Evolutionary conservation across 371 early-diverging fungal genomes (phyloP), one percentile per base, ranked within the genome.

Genomic region (Batrachochytrium dendrobatidis): DNA sequence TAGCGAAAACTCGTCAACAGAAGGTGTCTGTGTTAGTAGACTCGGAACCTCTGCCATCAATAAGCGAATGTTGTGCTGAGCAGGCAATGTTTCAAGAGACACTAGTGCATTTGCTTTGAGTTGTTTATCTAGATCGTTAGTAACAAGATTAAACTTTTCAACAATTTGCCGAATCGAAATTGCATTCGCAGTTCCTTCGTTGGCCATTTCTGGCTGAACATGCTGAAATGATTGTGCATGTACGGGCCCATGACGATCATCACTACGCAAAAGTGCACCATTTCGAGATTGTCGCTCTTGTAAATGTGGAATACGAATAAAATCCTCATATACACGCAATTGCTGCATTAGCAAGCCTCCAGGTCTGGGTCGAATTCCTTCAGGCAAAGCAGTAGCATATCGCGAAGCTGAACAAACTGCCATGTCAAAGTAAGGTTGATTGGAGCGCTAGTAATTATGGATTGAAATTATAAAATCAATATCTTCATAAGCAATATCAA

Each of bases 341-440:
- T 94, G 59, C 22, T 33, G 18, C 20, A 52, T 33, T 29, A 82
- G 81, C 26, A 95, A 77, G 0, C 93, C 94, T 52, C 83, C 84
- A 2, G 87, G 82, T 56, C 89, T 90, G 59, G 90, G 79, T 35
- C 91, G 76, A 20, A 93, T 72, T 5, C 84, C 76, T 30, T 94
- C 94, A 0, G 95, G 95, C 34, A 94, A 77, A 12, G 80, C 87
- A 35, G 85, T 68, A 4, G 91, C 89, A 64, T 90, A 96, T 20
- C 86, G 76, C 1, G 87, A 70, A 12, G 74, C 65, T 15, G 84
- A 73, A 56, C 83, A 88, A 0, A 85, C 80, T 8, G 83, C 79
- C 65, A 89, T 77, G 69, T 96, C 96, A 63, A 87, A 89, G 74
- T 79, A 97, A 10, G 92, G 91, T 67, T 92, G 92, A 12, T 83